Percentiles rank a stretch among this genome's conserved stretches.
These are phyloP conservation scores for Coemansia sp. DNA, from an alignment of 192 early-diverging fungal genomes.

Conservation along the genomic window DNA sequence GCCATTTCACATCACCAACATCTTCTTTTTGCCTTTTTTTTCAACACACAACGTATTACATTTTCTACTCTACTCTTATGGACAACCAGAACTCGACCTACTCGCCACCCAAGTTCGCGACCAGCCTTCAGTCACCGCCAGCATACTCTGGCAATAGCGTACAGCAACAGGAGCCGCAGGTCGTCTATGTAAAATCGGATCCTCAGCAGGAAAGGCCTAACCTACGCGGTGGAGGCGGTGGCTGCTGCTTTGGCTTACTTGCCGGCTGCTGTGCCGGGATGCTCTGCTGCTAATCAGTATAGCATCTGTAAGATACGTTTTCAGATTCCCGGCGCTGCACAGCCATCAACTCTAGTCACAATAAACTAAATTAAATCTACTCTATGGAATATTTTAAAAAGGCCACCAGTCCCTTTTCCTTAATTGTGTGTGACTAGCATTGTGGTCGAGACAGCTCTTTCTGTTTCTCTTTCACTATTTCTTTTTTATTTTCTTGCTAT, in stretches of 20 bases:
- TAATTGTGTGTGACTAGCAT: neutral
- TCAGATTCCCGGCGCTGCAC: neutral
- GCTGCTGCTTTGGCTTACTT: conserved; percentile 25
- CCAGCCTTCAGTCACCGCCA: neutral
- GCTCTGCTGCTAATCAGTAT: conserved; percentile 17
- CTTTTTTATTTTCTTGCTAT: neutral
- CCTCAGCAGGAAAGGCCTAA: conserved; percentile 7
- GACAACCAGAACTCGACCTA: neutral
- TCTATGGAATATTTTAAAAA: neutral
- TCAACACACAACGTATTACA: neutral
- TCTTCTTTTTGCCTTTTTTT: neutral
- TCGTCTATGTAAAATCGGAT: conserved; percentile 31
- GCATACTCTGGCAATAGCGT: neutral
- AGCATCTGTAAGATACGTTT: neutral
- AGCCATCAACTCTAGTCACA: neutral
- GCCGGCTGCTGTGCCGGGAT: conserved; percentile 23
- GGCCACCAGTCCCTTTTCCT: neutral
- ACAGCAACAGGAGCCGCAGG: conserved; percentile 27
- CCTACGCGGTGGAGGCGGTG: conserved; percentile 15
- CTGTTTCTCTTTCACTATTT: neutral
- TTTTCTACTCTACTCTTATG: neutral
- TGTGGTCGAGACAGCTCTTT: neutral
- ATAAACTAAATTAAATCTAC: neutral
- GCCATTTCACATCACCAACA: neutral
- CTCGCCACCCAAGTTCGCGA: neutral